phyloP scores from a whole-genome alignment of 106 monocot genomes.

The Gastrodia elata region DNA sequence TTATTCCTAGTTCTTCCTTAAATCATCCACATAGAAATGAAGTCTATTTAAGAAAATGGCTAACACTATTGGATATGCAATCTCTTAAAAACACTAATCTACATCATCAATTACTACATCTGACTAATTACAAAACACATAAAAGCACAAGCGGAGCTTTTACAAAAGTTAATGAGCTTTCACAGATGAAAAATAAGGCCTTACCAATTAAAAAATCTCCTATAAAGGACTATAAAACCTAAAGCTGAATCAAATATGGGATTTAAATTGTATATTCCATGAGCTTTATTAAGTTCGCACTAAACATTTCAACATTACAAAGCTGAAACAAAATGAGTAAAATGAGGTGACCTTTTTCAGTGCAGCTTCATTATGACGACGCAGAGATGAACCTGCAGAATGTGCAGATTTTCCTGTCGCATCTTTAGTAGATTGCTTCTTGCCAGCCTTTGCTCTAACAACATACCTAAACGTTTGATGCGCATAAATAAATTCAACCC shows the following conservation, averaged over 20 bases:
- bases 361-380: constrained; percentile 93
- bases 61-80: not conserved
- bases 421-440: constrained; percentile 92
- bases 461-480: constrained; percentile 50
- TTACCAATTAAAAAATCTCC: not conserved
- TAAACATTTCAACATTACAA: not conserved
- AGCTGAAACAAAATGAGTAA: not conserved
- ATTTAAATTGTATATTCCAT: not conserved
- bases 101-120: not conserved
- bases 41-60: not conserved
- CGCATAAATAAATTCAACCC: not conserved
- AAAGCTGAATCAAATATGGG: not conserved
- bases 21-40: not conserved
- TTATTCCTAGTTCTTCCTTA: not conserved
- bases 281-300: not conserved
- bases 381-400: constrained; percentile 89
- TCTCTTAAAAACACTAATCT: not conserved
- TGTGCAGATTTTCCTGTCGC: constrained; percentile 73
- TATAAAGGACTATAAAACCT: not conserved
- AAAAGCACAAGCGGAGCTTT: not conserved
- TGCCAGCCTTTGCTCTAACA: constrained; percentile 80
- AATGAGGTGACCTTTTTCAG: constrained; percentile 53
- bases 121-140: not conserved
- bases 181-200: not conserved
- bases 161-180: too few relatives aligned